These are phyloP conservation scores for Clarireedia hainanense DNA, from an alignment of 2,329 filamentous ascomycete species.

Conservation along the genomic window DNA sequence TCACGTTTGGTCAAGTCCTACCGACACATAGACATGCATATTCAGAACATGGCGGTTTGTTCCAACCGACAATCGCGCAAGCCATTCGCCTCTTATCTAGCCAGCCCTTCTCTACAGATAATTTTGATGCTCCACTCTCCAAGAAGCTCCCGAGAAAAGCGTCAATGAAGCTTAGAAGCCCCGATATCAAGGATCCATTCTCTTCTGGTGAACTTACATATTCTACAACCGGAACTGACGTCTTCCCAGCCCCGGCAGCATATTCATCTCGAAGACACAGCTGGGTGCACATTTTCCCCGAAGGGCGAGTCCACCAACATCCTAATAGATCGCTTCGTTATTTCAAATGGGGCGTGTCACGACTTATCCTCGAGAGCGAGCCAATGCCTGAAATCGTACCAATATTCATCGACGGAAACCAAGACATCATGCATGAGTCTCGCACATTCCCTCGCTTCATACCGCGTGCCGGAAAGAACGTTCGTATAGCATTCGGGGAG, in stretches of 20 bases:
- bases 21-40: slow-evolving; percentile 78
- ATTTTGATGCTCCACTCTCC: slow-evolving; percentile 7
- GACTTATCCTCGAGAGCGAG: slow-evolving; percentile 82
- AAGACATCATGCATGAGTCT: slow-evolving; percentile 81
- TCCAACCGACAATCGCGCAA: slow-evolving; percentile 82
- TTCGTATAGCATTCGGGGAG: slow-evolving; percentile 73
- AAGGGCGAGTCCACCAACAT: slow-evolving; percentile 89
- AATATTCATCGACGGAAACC: slow-evolving; percentile 89
- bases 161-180: slow-evolving; percentile 12
- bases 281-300: slow-evolving; percentile 95
- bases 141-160: neutral
- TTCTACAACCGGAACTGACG: slow-evolving; percentile 59
- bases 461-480: slow-evolving; percentile 62
- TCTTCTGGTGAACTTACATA: slow-evolving; percentile 42
- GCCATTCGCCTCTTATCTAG: slow-evolving; percentile 75
- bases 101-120: slow-evolving; percentile 36
- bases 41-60: slow-evolving; percentile 69
- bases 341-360: slow-evolving; percentile 95
- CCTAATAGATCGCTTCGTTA: slow-evolving; percentile 75
- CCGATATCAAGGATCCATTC: slow-evolving; percentile 44
- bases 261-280: slow-evolving; percentile 62
- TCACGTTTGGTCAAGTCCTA: slow-evolving; percentile 80
- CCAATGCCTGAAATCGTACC: slow-evolving; percentile 83
- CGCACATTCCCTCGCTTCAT: slow-evolving; percentile 72
- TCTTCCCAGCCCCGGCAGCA: slow-evolving; percentile 62